A percentile compares a stretch with the other conserved stretches of the same genome.
Conservation (phyloP, 2,329 filamentous ascomycete species). For the Neofusicoccum laricinum region DNA sequence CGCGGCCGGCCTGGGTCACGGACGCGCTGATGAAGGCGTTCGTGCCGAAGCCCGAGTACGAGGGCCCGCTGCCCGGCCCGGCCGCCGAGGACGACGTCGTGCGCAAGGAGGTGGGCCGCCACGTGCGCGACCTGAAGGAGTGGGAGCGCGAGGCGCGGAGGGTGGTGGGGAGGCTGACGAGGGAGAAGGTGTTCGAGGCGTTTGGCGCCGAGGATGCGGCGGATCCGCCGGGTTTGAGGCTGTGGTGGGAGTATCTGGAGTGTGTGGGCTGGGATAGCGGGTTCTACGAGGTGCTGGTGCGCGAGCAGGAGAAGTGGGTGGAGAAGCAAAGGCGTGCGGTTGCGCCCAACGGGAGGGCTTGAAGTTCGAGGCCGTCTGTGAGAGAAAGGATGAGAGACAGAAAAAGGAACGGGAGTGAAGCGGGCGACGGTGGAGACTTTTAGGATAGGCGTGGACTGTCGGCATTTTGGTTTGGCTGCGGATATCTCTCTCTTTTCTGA, state of each 20-base stretch:
- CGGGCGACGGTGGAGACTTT: no score
- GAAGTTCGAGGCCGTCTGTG: no score
- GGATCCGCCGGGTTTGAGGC: conserved; percentile 39
- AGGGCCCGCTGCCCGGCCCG: conserved; percentile 31
- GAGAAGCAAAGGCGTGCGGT: neutral
- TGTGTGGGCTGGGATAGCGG: conserved; percentile 40
- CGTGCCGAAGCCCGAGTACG: conserved; percentile 41
- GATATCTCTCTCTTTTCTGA: no score
- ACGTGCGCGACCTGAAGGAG: conserved; percentile 32
- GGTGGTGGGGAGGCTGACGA: conserved; percentile 34
- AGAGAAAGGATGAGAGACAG: no score
- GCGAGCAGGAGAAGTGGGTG: neutral
- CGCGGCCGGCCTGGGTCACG: conserved; percentile 43
- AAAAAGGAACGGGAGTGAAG: no score
- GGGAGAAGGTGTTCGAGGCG: conserved; percentile 37
- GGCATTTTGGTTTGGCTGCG: neutral
- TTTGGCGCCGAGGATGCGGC: conserved; percentile 42
- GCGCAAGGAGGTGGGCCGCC: conserved; percentile 31
- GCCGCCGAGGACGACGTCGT: conserved; percentile 22
- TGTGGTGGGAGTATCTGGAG: conserved; percentile 49
- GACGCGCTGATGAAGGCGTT: conserved; percentile 40
- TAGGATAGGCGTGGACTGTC: no score
- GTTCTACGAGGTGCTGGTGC: conserved; percentile 42
- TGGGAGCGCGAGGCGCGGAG: conserved; percentile 41
- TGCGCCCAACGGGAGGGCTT: no score